Base-by-base conservation (phyloP, 2,329 filamentous ascomycete species). In the Trichoderma guizhouense region DNA sequence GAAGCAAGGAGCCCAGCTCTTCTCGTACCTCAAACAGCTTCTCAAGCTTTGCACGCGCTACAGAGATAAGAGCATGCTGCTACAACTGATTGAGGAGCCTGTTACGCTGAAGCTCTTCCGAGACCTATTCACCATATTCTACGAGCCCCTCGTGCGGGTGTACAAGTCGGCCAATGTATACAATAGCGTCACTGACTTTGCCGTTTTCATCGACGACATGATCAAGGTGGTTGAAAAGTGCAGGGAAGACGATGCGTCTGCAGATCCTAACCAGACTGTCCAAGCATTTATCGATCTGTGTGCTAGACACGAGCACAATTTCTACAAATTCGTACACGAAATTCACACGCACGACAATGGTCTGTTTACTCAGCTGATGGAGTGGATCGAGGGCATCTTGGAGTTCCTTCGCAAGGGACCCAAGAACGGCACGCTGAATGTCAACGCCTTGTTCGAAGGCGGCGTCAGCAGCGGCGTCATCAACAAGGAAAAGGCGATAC, bases 81-180 rank as follows among this genome's bases (percentile, higher is more conserved):
- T 98, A 69, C 89, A 91, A 74, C 91, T 98, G 77, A 96, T 99
- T 67, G 95, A 98, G 82, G 95, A 99, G 83, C 94, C 96, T 0
- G 95, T 95, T n/a, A 98, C 96, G 0, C 86, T 99, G n/a, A 92
- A 97, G 79, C 87, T 99, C 32, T 96, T 99, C 87, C 90, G 94
- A 62, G 96, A 99, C 78, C 87, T 99, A 28, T 98, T 99, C 81
- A 97, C 94, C 39, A 98, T 99, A 79, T 99, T 99, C 84, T 99
- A 99, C 82, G 96, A 99, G 80, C 96, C 96, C 0, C 90, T 99
- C 26, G 94, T 99, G 18, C 89, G 96, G 62, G 96, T 99, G 0
- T 99, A 99, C 86, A 99, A 98, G 83, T 97, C 95, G 24, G 96
- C 96, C 75, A 99, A 98, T 77, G 95, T 99, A 30, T 98, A 98